phyloP scores from a whole-genome alignment of 352 stramenopile genomes.

The Pelagophyceae sp. region DNA sequence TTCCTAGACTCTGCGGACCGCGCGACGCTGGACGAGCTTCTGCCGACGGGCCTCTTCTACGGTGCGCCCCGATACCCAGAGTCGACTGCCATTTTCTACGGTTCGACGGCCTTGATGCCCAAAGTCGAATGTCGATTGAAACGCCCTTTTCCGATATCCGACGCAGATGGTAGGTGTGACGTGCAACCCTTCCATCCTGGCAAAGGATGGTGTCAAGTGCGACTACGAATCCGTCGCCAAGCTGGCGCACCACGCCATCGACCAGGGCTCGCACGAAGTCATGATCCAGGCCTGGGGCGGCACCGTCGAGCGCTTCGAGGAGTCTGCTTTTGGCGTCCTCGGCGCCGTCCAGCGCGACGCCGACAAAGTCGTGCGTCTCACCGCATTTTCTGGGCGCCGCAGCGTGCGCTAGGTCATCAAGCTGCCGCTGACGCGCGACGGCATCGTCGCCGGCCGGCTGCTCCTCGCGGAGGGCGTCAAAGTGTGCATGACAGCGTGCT shows the following conservation, averaged over 20 bases:
- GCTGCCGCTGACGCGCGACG: conserved; percentile 1
- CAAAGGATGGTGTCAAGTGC: background rate
- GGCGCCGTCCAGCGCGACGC: background rate
- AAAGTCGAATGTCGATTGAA: too few relatives aligned
- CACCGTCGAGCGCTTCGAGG: background rate
- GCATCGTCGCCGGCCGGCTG: background rate
- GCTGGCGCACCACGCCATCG: background rate
- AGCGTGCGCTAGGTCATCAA: too few relatives aligned
- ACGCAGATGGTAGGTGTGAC: too few relatives aligned
- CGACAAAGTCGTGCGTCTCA: too few relatives aligned
- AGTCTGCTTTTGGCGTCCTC: background rate
- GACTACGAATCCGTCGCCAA: background rate
- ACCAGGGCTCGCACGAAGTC: background rate
- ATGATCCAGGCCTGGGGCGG: conserved; percentile 16
- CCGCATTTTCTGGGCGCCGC: too few relatives aligned
- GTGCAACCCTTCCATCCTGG: background rate
- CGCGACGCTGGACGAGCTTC: background rate
- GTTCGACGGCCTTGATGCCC: too few relatives aligned
- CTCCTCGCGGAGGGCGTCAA: background rate
- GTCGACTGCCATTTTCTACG: too few relatives aligned
- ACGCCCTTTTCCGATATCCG: too few relatives aligned
- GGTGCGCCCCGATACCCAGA: too few relatives aligned
- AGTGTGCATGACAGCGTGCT: conserved; percentile 18
- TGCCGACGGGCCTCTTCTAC: conserved; percentile 17
- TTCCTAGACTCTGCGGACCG: background rate